Evolutionary conservation across 495 filamentous ascomycete species (phyloP), one percentile per base, ranked within the genome.

Genomic region (Penicillium coprophilum): DNA sequence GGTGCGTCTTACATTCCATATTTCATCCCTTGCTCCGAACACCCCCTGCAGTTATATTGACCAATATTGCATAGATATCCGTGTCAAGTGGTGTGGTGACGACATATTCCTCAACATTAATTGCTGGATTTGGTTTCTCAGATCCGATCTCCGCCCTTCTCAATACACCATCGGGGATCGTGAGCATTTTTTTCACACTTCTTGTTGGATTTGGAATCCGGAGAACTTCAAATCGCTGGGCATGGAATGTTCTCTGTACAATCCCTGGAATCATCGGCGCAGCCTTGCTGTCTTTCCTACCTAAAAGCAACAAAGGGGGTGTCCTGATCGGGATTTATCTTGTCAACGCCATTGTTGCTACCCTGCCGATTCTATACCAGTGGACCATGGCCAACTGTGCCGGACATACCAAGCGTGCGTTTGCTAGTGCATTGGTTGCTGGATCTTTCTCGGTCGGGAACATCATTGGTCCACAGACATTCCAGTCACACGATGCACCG

Each of bases 401-500:
- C 3, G 77, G 78, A 0, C 73, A 78, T 39, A 80, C 78, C 1
- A 81, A 81, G 60, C 72, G 78, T 9, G 73, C 85, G 27, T 76
- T 80, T 11, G 78, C 79, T 20, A 80, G 78, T 13, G 80, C 84
- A 19, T 67, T 87, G 19, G 67, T 87, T 36, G 73, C 77, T 19
- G 81, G 77, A 3, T 80, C 77, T 15, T 88, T 87, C 71, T 82
- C 77, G 2, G 65, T 87, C 5, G 85, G 83, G 11, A 87, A 83
- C 59, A 86, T 87, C 58, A 85, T 88, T 62, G 83, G 85, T 0
- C 84, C 85, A 4, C 85, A 88, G 66, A 81, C 87, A 3, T 88
- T 88, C 61, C 79, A 79, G 44, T 71, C 73, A 0, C 69, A 61
- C 10, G 83, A 87, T 61, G 82, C 80, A 8, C 86, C 85, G 0